Evolutionary conservation across 2,329 filamentous ascomycete genomes (phyloP), one percentile per base, ranked within the genome.

Genomic region (Epichloe scottii): DNA sequence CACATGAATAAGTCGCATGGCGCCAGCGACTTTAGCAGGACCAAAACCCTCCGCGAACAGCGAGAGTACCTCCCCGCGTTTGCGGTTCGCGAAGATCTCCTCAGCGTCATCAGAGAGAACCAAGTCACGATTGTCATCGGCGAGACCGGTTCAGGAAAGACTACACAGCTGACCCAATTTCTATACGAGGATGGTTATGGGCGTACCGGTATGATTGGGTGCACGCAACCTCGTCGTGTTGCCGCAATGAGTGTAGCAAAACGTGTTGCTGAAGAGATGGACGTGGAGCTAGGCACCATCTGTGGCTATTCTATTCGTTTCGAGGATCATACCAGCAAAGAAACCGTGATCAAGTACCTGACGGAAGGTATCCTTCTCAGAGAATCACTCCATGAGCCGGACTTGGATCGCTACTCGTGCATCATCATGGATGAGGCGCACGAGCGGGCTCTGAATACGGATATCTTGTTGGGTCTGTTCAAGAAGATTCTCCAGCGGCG

Each of bases 401-500:
- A 98, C 65, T 75, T 98, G 44, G 93, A 97, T 66, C 87, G 88
- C 57, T 98, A 98, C 65, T 95, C 91, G 14, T 96, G 90, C 65
- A 89, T 98, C 60, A 98, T 98, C 68, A 98, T 98, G 93, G 93
- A 98, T 64, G 93, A 98, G 71, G 94, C 93, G 4, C 93, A 98
- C 76, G 93, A 98, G 68, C 81, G 93, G 66, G 91, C 93, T 1
- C 71, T 98, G 47, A 97, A 98, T 63, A 98, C 93, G 0, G 93
- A 98, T 66, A 91, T 98, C 17, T 72, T 98, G 14, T 95, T 98
- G 87, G 93, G 93, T 0, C 71, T 98, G 30, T 91, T 98, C 71
- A 98, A 97, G 67, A 98, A 98, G 69, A 91, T 98, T 4, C 71
- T 98, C 45, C 85, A 91, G 55, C 78, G 91, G 49, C 80, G 94